Conservation (phyloP, 495 filamentous ascomycete species). For the Xylaria telfairii region DNA sequence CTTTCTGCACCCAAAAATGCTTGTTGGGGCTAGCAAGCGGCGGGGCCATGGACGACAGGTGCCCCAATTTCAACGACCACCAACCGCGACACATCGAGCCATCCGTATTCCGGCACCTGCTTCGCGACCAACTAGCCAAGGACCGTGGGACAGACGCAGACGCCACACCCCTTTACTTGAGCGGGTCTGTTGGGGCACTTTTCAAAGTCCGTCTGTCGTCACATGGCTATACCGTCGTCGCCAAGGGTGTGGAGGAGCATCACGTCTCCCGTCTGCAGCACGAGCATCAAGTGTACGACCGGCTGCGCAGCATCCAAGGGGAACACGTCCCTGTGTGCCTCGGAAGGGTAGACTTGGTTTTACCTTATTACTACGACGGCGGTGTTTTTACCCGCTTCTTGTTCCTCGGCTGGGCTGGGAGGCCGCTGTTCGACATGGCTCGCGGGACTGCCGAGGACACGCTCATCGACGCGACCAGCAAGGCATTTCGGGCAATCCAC, state of each 20-base stretch:
- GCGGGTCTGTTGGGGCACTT: slow-evolving; percentile 46
- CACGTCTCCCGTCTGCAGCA: slow-evolving; percentile 33
- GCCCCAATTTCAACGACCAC: slow-evolving; percentile 50
- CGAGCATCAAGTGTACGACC: slow-evolving; percentile 42
- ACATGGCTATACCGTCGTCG: slow-evolving; percentile 56
- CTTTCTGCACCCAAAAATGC: slow-evolving; percentile 54
- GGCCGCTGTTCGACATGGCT: slow-evolving; percentile 4
- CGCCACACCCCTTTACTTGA: slow-evolving; percentile 45
- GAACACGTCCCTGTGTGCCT: slow-evolving; percentile 45
- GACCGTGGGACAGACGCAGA: slow-evolving; percentile 41
- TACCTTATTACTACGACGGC: slow-evolving; percentile 38
- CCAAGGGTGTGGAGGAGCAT: slow-evolving; percentile 44
- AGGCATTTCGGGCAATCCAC: slow-evolving; percentile 30
- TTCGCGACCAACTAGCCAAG: slow-evolving; percentile 39
- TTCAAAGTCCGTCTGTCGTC: slow-evolving; percentile 52
- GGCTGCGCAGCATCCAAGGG: slow-evolving; percentile 42
- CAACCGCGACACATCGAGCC: slow-evolving; percentile 32
- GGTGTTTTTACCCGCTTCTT: slow-evolving; percentile 39
- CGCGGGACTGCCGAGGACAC: not conserved
- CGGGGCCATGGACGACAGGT: slow-evolving; percentile 44
- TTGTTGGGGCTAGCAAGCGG: slow-evolving; percentile 44
- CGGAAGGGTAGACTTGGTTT: slow-evolving; percentile 38
- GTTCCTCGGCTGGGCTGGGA: slow-evolving; percentile 42
- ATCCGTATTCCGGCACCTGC: slow-evolving; percentile 35
- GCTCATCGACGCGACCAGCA: slow-evolving; percentile 9